These are phyloP conservation scores for Rhynchospora pubera DNA, from an alignment of 176 grass and related monocot species.

Conservation along the genomic window DNA sequence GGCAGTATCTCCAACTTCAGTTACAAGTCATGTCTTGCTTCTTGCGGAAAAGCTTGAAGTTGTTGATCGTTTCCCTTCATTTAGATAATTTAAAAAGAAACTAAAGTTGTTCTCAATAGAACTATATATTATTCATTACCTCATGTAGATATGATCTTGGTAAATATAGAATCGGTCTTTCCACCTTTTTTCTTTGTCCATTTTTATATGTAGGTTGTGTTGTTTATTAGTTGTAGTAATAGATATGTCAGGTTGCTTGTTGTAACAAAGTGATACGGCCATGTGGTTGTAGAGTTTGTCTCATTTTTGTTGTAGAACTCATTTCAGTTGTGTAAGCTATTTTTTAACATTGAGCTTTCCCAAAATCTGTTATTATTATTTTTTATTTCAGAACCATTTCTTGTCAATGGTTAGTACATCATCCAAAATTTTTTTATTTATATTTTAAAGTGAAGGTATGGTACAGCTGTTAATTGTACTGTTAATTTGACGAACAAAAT, in stretches of 20 bases:
- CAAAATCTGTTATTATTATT: neutral
- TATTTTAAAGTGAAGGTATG: neutral
- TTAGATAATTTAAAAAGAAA: slow-evolving; percentile 25
- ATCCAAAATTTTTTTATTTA: too few relatives aligned
- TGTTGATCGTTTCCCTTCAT: slow-evolving; percentile 57
- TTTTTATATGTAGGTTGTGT: slow-evolving; percentile 4
- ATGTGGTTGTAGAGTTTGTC: slow-evolving; percentile 14
- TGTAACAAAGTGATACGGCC: neutral
- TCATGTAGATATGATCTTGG: slow-evolving; percentile 82
- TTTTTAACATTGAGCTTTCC: neutral
- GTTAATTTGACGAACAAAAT: neutral
- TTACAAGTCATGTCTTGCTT: slow-evolving; percentile 44
- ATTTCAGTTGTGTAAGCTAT: neutral
- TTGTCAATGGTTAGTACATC: too few relatives aligned
- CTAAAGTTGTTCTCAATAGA: slow-evolving; percentile 27
- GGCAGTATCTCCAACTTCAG: slow-evolving; percentile 49
- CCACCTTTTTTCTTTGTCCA: neutral
- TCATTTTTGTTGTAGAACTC: slow-evolving; percentile 19
- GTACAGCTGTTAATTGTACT: too few relatives aligned
- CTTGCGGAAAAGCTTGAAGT: slow-evolving; percentile 75
- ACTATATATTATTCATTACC: slow-evolving; percentile 34
- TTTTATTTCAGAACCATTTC: too few relatives aligned
- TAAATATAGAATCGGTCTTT: slow-evolving; percentile 56
- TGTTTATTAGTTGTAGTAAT: slow-evolving; percentile 13
- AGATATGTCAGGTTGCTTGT: neutral